Conservation (phyloP, 148 eudicot species). For the Chenopodium suecicum region DNA sequence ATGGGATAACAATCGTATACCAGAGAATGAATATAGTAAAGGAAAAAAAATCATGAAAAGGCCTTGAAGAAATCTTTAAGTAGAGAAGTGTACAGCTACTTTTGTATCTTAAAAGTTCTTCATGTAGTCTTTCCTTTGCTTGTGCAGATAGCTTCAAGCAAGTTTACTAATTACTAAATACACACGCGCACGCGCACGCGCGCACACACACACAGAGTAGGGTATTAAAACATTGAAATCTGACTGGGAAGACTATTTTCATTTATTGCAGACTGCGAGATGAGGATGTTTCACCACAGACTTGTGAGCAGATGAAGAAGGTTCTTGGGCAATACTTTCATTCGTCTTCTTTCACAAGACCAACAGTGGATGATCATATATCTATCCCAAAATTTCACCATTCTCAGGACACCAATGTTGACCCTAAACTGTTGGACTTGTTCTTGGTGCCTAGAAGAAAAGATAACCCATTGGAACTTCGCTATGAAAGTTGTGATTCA, state of each 20-base stretch:
- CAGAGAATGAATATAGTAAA: not conserved
- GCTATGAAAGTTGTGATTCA: constrained; percentile 57
- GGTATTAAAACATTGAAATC: not conserved
- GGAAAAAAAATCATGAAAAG: not conserved
- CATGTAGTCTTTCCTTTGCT: not conserved
- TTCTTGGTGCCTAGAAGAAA: constrained; percentile 60
- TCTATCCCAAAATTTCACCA: constrained; percentile 14
- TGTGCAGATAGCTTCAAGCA: not conserved
- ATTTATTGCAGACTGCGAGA: constrained; percentile 54
- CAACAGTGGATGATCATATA: constrained; percentile 34
- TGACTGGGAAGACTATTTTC: not conserved
- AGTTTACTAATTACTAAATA: not conserved
- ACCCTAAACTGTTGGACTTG: constrained; percentile 36
- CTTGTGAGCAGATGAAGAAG: constrained; percentile 44
- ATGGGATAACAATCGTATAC: not conserved
- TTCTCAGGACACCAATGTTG: constrained; percentile 24
- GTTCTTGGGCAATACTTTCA: constrained; percentile 55
- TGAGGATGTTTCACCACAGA: constrained; percentile 54
- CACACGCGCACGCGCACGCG: no score
- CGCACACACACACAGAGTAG: no score
- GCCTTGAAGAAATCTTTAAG: not conserved
- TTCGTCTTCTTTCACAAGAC: constrained; percentile 56
- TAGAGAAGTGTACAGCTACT: not conserved
- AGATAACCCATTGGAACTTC: constrained; percentile 40
- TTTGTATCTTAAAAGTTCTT: no score